Evolutionary conservation across 2,329 filamentous ascomycete genomes (phyloP), one percentile per base, ranked within the genome.

Genomic region (Colletotrichum costaricense): DNA sequence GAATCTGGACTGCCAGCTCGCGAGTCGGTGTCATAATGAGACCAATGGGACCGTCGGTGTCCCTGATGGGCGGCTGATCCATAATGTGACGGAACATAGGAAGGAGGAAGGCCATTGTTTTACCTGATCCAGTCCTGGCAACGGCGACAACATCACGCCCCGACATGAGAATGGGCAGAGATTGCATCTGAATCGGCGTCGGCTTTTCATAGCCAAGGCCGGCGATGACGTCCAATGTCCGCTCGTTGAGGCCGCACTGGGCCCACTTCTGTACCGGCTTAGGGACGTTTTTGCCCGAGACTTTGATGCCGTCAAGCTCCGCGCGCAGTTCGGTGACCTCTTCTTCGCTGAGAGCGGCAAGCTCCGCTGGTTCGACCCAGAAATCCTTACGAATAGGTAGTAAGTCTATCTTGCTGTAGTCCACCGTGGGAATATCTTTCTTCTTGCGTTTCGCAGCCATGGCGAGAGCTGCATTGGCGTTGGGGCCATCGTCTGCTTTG

Each of bases 11-110:
- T 5, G 95, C 95, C 75, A 99, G 87, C 83, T 99, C 97, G 82
- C 97, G 92, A 4, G 97, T 99, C 0, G 97, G 97, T 14, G 96
- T 97, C 88, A 99, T 93, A 75, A 99, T 94, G 65, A 99, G 84
- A 12, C 93, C 92, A 65, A 99, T 91, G 0, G 97, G 95, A 0
- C 97, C 97, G 80, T 99, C 97, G 75, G 93, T 92, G 56, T 93
- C 91, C 78, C 93, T 94, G 22, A 98, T 86, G 0, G 93, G 92
- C 63, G 91, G 88, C 81, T 99, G 97, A 79, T 98, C 97, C 82
- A 96, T 97, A 84, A 98, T 98, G 81, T 99, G 97, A 69, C 97
- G 92, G 81, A 99, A 98, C 95, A 98, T 98, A 49, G 97, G 97
- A 57, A 99, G 89, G 35, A 98, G 85, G 81, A 98, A 99, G 6